phyloP scores from a whole-genome alignment of 768 basidiomycete species.

The Tulasnella sp. region DNA sequence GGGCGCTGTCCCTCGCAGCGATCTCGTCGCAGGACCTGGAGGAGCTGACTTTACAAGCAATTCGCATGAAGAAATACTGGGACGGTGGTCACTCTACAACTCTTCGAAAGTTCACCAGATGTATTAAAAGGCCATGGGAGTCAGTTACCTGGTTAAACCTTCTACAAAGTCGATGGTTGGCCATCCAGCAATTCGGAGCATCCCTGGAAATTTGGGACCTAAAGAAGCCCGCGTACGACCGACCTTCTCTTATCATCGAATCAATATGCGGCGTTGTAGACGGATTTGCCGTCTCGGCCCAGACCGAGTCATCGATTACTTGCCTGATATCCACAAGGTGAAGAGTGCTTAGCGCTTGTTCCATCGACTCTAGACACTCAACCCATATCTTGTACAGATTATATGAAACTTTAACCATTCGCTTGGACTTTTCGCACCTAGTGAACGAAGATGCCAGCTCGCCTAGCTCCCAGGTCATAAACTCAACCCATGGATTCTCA shows the following conservation, averaged over 20 bases:
- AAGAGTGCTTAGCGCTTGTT: no score
- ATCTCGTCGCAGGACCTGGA: background rate
- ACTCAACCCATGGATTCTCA: background rate
- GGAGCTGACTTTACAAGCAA: background rate
- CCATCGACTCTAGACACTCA: no score
- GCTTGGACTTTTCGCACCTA: background rate
- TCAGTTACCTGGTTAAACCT: background rate
- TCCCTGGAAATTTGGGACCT: background rate
- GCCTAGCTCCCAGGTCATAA: background rate
- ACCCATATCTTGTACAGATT: no score
- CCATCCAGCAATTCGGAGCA: background rate
- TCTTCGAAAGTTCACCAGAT: no score
- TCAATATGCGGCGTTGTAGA: background rate
- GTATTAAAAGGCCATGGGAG: no score
- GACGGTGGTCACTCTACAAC: background rate
- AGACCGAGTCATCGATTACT: no score
- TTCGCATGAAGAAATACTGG: background rate
- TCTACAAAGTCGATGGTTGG: background rate
- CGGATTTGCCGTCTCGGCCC: no score
- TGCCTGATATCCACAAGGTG: no score
- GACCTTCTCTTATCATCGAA: background rate
- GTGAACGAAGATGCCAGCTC: no score
- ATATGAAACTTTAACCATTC: no score
- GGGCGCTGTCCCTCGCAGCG: background rate
- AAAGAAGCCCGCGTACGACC: background rate